A percentile compares a stretch with the other conserved stretches of the same genome.
These are phyloP conservation scores for Blumeriella jaapii DNA, from an alignment of 2,329 filamentous ascomycete genomes.

Conservation along the genomic window DNA sequence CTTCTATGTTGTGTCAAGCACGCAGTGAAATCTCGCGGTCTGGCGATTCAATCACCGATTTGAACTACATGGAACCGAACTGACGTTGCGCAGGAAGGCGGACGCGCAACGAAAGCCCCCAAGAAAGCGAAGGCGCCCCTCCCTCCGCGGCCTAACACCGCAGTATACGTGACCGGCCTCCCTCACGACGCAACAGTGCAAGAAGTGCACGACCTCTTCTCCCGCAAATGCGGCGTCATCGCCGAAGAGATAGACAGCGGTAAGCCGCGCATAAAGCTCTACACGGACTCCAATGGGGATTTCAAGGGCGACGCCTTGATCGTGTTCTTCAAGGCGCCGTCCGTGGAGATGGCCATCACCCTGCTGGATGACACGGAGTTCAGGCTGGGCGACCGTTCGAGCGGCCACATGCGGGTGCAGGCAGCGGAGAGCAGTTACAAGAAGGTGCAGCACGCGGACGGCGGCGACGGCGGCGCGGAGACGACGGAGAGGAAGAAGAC, in stretches of 20 bases:
- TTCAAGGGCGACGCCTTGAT: constrained; percentile 93
- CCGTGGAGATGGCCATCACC: constrained; percentile 75
- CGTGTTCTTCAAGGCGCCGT: constrained; percentile 90
- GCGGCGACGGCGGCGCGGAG: no score
- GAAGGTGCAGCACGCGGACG: constrained; percentile 58
- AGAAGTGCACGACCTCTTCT: constrained; percentile 78
- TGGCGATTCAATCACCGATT: background rate
- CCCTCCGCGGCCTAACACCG: constrained; percentile 58
- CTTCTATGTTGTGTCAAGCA: no score
- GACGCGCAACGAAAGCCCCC: constrained; percentile 24
- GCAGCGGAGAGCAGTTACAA: constrained; percentile 87
- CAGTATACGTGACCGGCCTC: constrained; percentile 83
- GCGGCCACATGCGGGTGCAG: constrained; percentile 66
- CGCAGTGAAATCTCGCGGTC: no score
- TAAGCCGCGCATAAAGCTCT: constrained; percentile 84
- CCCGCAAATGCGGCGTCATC: constrained; percentile 75
- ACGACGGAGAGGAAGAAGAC: constrained; percentile 34
- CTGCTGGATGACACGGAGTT: constrained; percentile 76
- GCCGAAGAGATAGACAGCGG: constrained; percentile 89
- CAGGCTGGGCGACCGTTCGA: constrained; percentile 42
- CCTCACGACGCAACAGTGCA: constrained; percentile 67
- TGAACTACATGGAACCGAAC: background rate
- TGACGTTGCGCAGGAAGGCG: constrained; percentile 21
- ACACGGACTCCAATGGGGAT: constrained; percentile 65
- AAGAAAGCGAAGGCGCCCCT: constrained; percentile 28